Conservation (phyloP, 2,329 filamentous ascomycete genomes). For the Ophiostoma sp. region DNA sequence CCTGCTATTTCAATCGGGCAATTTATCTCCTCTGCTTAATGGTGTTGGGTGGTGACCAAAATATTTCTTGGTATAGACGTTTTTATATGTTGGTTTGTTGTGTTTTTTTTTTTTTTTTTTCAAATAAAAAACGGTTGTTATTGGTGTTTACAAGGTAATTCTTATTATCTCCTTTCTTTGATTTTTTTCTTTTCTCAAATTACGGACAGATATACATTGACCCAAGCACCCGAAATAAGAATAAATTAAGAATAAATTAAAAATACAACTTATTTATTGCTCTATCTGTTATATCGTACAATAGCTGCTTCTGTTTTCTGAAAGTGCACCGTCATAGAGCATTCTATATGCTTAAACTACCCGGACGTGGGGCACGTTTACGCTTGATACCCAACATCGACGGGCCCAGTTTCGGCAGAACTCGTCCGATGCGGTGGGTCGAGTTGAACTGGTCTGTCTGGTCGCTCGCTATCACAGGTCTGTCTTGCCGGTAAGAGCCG, state of each 20-base stretch:
- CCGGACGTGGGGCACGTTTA: not conserved
- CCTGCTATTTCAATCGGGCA: not conserved
- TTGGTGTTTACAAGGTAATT: too few relatives aligned
- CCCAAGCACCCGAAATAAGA: too few relatives aligned
- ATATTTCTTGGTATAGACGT: not conserved
- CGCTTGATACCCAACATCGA: not conserved
- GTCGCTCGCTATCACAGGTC: not conserved
- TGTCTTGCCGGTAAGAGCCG: conserved; percentile 2
- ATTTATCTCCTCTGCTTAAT: not conserved
- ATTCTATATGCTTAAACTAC: not conserved
- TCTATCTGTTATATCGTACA: too few relatives aligned
- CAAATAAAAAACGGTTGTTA: too few relatives aligned
- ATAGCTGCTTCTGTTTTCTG: not conserved
- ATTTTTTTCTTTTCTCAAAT: too few relatives aligned
- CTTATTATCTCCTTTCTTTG: too few relatives aligned
- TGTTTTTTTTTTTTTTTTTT: not conserved
- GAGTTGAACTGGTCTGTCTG: not conserved
- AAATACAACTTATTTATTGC: too few relatives aligned
- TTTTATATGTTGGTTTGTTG: not conserved
- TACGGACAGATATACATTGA: too few relatives aligned
- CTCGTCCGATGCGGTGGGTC: conserved; percentile 22
- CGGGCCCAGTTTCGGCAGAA: conserved; percentile 24
- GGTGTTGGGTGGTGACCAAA: not conserved
- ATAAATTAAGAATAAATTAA: too few relatives aligned
- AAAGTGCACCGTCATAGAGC: not conserved